phyloP scores from a whole-genome alignment of 805 yeast genomes.

The Candida morakotiae region DNA sequence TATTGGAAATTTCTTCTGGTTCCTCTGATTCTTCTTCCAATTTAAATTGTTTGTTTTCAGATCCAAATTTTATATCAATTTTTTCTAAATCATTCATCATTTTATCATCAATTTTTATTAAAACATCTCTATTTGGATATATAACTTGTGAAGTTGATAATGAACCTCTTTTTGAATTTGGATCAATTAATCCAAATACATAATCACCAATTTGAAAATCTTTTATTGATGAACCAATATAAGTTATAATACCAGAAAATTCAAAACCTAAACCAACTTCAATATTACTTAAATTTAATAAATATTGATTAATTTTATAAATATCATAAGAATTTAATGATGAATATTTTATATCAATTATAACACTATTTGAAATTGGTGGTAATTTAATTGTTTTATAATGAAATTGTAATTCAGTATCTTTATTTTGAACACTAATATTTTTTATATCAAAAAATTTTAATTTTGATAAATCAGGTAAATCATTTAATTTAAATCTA shows the following conservation, averaged over 20 bases:
- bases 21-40: conserved; percentile 10
- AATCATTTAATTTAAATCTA: conserved; percentile 1
- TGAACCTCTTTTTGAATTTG: conserved; percentile 51
- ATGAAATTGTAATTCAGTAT: conserved; percentile 49
- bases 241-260: conserved; percentile 55
- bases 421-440: conserved; percentile 39
- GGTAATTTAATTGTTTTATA: conserved; percentile 48
- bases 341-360: conserved; percentile 57
- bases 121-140: conserved; percentile 46
- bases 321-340: conserved; percentile 66
- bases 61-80: conserved; percentile 21
- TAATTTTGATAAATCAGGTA: conserved; percentile 40
- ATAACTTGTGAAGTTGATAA: conserved; percentile 54
- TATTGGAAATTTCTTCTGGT: conserved; percentile 1
- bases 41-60: conserved; percentile 11
- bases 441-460: conserved; percentile 49
- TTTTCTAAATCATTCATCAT: conserved; percentile 16
- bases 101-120: conserved; percentile 24
- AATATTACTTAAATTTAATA: conserved; percentile 47
- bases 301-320: conserved; percentile 53
- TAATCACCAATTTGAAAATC: conserved; percentile 47
- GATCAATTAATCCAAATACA: conserved; percentile 60
- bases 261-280: conserved; percentile 68
- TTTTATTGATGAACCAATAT: conserved; percentile 47
- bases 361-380: conserved; percentile 41